These are phyloP conservation scores for Colletotrichum musicola DNA, from an alignment of 2,329 filamentous ascomycete species.

Conservation along the genomic window DNA sequence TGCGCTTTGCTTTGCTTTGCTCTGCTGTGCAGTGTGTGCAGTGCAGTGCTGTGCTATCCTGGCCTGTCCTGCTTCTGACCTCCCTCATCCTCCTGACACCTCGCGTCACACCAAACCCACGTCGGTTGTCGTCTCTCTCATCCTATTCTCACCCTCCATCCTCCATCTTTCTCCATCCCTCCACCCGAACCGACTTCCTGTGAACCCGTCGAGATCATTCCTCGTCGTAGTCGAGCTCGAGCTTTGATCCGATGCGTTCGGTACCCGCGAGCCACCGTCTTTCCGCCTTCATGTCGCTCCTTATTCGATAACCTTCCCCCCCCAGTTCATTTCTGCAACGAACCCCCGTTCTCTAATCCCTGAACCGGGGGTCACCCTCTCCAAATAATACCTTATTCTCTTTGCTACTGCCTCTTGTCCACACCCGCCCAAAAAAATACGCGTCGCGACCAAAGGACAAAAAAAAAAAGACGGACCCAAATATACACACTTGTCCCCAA, in stretches of 20 bases:
- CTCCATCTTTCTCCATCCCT: background rate
- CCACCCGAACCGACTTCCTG: background rate
- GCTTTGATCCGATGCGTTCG: conserved; percentile 40
- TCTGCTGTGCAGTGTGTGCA: background rate
- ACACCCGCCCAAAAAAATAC: conserved; percentile 30
- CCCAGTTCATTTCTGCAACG: conserved; percentile 34
- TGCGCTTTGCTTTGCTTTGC: too few species aligned
- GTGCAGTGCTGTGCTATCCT: conserved; percentile 18
- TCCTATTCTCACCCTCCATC: conserved; percentile 6
- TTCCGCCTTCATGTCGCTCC: conserved; percentile 40
- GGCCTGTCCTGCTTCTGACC: conserved; percentile 25
- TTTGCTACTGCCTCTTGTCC: conserved; percentile 18
- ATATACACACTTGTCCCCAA: conserved; percentile 34
- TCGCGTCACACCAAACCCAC: conserved; percentile 16
- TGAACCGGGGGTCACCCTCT: conserved; percentile 21
- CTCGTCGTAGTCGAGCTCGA: conserved; percentile 17
- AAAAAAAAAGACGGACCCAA: conserved; percentile 28
- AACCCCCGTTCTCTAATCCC: conserved; percentile 31
- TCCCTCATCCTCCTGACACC: conserved; percentile 27
- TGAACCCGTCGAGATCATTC: conserved; percentile 15
- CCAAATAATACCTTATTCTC: conserved; percentile 37
- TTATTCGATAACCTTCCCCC: conserved; percentile 39
- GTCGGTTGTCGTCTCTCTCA: background rate
- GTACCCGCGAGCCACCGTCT: conserved; percentile 17
- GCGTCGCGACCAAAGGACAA: conserved; percentile 27